Evolutionary conservation across 768 basidiomycete genomes (phyloP), one percentile per base, ranked within the genome.

Genomic region (Vararia minispora): DNA sequence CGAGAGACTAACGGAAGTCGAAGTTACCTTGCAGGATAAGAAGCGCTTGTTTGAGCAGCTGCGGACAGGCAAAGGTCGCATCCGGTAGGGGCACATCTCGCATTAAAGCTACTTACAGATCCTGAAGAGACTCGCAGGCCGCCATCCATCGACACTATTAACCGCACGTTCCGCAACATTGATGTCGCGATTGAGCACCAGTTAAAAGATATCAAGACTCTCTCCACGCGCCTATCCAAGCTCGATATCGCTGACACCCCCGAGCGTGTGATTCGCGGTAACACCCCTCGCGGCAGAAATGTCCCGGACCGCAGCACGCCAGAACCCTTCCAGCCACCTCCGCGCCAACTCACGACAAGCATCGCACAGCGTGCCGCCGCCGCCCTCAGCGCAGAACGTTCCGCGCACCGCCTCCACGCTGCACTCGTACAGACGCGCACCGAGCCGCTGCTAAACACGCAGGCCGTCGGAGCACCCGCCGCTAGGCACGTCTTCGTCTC

Each of bases 121-220:
- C 11, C 22, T 41, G 17, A 32, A 5, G n/a, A 34, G 33, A 21
- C 37, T 47, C 22, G 17, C 51, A 92, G 89, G 46, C 71, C 87
- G 5, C 89, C 90, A 1, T 76, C 86, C 6, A 60, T 95, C 35
- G 91, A 92, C 50, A 80, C 83, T 1, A 73, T 94, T 54, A 78
- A 82, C 48, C 73, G 86, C 23, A 83, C 87, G 0, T 82, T 85
- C 50, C 75, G 81, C 28, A 91, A 92, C 55, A 87, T 95, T 49
- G 82, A 88, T 39, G 53, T 74, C 14, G 75, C 76, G 1, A 68
- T 87, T 43, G 65, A 66, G 27, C 75, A 80, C 46, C 77, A 82
- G 55, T 61, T 64, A 1, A 60, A 62, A 21, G 72, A 78, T 7
- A 56, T 87, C 20, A 58, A 66, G 3, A 52, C 56, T 2, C 65